Evolutionary conservation across 2,329 filamentous ascomycete genomes (phyloP), one percentile per base, ranked within the genome.

Genomic region (Myriosclerotinia duriaeana): DNA sequence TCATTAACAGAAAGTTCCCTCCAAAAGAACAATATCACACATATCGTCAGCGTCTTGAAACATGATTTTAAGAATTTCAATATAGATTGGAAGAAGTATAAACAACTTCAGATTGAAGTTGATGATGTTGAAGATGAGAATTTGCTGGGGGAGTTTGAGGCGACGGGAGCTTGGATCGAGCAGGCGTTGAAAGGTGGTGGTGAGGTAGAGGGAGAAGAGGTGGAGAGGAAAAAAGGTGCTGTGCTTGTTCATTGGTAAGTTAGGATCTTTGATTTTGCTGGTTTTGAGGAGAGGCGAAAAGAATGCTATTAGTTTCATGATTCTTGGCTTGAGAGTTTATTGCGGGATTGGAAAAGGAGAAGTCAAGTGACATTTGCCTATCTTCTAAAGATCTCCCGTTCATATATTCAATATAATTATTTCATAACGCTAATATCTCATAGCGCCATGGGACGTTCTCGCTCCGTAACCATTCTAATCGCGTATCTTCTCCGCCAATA

Each of bases 391-490:
- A 54, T 20, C 40, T n/a, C 15, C 12, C 9, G 2, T 7, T 42
- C 36, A 20, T n/a, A 42, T 55, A 9, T 62, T 62, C 48, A 7
- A 30, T 40, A 20, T 8, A 14, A 46, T 46, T 48, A 34, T 42
- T 20, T 44, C 6, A 59, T 7, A 46, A 53, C 30, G 38, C 66
- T 72, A 66, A 72, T 54, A 64, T 6, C 55, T 70, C 67, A 61
- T 79, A 97, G 95, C 83, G 94, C 93, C 30, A 97, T 97, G 88
- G 95, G 95, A 64, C 96, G 96, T 79, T 97, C 93, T 44, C 91
- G 95, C 67, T 98, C 94, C 58, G 91, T 94, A 71, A 89, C 92
- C 42, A 86, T 91, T 71, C 85, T 92, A 65, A 85, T 96, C 67
- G 94, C 95, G 69, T 98, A 93, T 78, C 82, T 98, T 61, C 89